A percentile compares a stretch with the other conserved stretches of the same genome.
Conservation (phyloP, 345 rosid species). For the Boechera divaricarpa region DNA sequence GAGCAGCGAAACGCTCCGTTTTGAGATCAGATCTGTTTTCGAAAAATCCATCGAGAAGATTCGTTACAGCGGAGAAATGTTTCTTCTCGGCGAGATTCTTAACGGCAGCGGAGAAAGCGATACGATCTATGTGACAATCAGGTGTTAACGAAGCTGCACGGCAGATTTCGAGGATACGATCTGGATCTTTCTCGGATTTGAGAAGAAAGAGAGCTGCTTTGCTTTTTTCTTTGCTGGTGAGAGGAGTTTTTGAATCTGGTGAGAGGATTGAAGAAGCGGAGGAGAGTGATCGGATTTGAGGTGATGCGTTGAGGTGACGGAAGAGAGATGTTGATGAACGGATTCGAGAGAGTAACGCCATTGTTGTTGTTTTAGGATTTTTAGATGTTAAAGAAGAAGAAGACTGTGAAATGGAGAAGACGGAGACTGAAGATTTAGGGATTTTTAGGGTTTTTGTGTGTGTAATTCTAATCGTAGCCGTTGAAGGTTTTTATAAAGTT, state of each 20-base stretch:
- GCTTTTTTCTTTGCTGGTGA: slow-evolving; percentile 61
- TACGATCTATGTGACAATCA: slow-evolving; percentile 59
- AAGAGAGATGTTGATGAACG: slow-evolving; percentile 43
- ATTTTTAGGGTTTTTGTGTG: background rate
- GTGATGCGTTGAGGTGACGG: slow-evolving; percentile 37
- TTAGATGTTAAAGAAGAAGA: slow-evolving; percentile 20
- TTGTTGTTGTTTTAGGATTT: slow-evolving; percentile 26
- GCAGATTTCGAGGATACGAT: slow-evolving; percentile 82
- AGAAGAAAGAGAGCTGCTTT: slow-evolving; percentile 74
- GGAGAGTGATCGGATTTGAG: slow-evolving; percentile 28
- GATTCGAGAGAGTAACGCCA: slow-evolving; percentile 59
- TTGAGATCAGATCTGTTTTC: slow-evolving; percentile 64
- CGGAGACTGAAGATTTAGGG: slow-evolving; percentile 6
- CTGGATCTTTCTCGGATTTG: slow-evolving; percentile 70
- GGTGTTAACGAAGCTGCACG: slow-evolving; percentile 78
- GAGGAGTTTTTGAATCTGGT: slow-evolving; percentile 52
- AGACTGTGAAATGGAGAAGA: slow-evolving; percentile 8
- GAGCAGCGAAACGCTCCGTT: slow-evolving; percentile 63
- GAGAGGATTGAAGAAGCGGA: slow-evolving; percentile 54
- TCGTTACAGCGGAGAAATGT: slow-evolving; percentile 54
- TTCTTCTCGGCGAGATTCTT: slow-evolving; percentile 56
- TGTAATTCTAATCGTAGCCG: slow-evolving; percentile 14
- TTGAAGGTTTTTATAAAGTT: background rate
- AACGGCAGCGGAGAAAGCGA: slow-evolving; percentile 75
- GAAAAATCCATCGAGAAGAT: slow-evolving; percentile 64